phyloP scores from a whole-genome alignment of 352 stramenopile species.

The Phytophthora ohioensis region DNA sequence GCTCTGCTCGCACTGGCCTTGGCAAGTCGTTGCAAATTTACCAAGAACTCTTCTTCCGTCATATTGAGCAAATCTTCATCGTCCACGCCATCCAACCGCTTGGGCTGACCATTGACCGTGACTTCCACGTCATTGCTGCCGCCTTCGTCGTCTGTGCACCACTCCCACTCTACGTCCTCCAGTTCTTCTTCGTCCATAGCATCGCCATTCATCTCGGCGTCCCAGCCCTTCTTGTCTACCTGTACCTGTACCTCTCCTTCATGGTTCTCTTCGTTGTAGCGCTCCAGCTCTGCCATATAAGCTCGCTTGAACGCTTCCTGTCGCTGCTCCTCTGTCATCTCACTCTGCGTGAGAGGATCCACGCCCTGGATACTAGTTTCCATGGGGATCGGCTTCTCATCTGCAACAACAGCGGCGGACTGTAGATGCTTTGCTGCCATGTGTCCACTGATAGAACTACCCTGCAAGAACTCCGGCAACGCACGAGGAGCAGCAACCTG shows the following conservation, averaged over 20 bases:
- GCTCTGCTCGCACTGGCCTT: background rate
- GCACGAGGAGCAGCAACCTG: conserved; percentile 67
- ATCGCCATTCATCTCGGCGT: conserved; percentile 85
- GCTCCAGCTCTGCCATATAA: conserved; percentile 85
- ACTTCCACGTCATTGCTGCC: conserved; percentile 59
- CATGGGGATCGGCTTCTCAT: conserved; percentile 47
- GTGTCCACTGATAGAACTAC: conserved; percentile 89
- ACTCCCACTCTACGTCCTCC: conserved; percentile 88
- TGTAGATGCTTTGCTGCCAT: conserved; percentile 87
- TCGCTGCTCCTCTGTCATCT: conserved; percentile 84
- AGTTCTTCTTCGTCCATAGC: conserved; percentile 78
- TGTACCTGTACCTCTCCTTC: conserved; percentile 82
- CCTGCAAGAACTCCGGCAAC: conserved; percentile 82
- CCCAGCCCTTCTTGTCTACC: conserved; percentile 86
- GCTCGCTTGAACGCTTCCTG: conserved; percentile 86
- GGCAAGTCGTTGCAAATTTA: conserved; percentile 32
- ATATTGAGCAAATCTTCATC: conserved; percentile 86
- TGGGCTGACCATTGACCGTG: conserved; percentile 70
- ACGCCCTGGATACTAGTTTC: conserved; percentile 59
- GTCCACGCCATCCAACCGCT: conserved; percentile 72
- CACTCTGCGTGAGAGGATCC: conserved; percentile 60
- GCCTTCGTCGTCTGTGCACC: conserved; percentile 71
- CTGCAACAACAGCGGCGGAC: conserved; percentile 35
- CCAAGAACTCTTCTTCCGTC: conserved; percentile 88
- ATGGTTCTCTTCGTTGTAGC: conserved; percentile 88